Evolutionary conservation across 2,329 filamentous ascomycete genomes (phyloP), one percentile per base, ranked within the genome.

Genomic region (Ascocoryne sarcoides): DNA sequence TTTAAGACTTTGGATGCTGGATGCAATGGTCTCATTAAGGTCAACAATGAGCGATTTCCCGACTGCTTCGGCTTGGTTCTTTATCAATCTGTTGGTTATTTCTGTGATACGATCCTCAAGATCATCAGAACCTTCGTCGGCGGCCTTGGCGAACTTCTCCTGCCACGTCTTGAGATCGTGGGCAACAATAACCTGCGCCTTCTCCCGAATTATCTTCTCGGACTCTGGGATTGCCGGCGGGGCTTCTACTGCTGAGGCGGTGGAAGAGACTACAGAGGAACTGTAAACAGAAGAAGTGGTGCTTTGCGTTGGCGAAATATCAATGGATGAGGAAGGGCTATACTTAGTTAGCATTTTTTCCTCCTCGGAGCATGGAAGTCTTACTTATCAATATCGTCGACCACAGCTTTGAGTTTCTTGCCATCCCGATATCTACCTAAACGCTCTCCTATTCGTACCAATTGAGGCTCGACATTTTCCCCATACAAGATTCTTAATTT

Each of bases 391-490:
- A 69, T 61, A 32, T 75, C 70, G 35, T 77, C 71, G 31, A 75
- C 64, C 14, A 68, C 72, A 26, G 75, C 71, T 50, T 79, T 71
- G 16, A 82, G 52, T 51, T 76, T 79, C 58, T 75, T 76, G 15
- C 76, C 76, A 52, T 75, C 70, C 16, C 70, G 63, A 42, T 88
- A 85, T 35, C 83, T 72, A 30, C 88, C 89, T 9, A 98, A 73
- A 33, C 89, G 80, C 65, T 95, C 84, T 10, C 86, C 85, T 55
- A 98, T 96, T 54, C 88, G 86, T 42, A 90, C 76, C 10, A 98
- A 72, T 62, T 98, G 93, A 10, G 93, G 93, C 65, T 96, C 89
- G 3, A 98, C 89, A 53, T 94, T 95, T 57, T 95, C 81, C 9
- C 81, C 76, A 57, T 96, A 96, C 4, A 95, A 66, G 10, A 84